Evolutionary conservation across 2,329 filamentous ascomycete genomes (phyloP).

Genomic region (Tolypocladium ovalisporum): DNA sequence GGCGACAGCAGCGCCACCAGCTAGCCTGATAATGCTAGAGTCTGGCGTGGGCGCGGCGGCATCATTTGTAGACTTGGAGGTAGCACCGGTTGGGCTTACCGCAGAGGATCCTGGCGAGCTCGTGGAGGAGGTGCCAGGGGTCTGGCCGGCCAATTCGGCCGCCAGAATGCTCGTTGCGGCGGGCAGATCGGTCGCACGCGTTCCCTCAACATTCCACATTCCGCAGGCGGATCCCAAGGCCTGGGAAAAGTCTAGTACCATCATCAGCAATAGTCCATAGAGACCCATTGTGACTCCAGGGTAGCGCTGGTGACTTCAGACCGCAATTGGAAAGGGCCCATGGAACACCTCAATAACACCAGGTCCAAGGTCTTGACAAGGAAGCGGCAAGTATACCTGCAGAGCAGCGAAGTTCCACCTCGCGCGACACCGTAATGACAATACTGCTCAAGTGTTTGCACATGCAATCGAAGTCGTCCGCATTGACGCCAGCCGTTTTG

Average conservation of each 20-base stretch:
- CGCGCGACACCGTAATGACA: not conserved
- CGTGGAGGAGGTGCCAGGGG: not conserved
- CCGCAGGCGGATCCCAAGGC: not conserved
- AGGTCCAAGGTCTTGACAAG: not conserved
- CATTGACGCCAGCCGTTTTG: not conserved
- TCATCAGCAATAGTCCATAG: not conserved
- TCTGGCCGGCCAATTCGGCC: not conserved
- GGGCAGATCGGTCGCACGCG: not conserved
- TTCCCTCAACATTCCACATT: not conserved
- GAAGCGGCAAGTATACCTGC: not conserved
- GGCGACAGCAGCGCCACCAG: not conserved
- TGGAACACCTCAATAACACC: not conserved
- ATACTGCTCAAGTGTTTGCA: not conserved
- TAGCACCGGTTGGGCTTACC: not conserved
- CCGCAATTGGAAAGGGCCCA: too few species aligned
- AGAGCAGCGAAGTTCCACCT: not conserved
- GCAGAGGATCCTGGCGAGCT: not conserved
- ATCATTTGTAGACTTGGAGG: not conserved
- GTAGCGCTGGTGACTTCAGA: not conserved
- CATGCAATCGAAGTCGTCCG: not conserved
- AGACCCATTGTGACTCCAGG: not conserved
- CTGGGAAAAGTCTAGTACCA: not conserved
- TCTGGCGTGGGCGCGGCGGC: not conserved
- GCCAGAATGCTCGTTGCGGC: not conserved
- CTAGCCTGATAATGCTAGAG: not conserved